These are phyloP conservation scores for Plasmodium gaboni DNA, from an alignment of 169 alveolate genomes.

Conservation along the genomic window DNA sequence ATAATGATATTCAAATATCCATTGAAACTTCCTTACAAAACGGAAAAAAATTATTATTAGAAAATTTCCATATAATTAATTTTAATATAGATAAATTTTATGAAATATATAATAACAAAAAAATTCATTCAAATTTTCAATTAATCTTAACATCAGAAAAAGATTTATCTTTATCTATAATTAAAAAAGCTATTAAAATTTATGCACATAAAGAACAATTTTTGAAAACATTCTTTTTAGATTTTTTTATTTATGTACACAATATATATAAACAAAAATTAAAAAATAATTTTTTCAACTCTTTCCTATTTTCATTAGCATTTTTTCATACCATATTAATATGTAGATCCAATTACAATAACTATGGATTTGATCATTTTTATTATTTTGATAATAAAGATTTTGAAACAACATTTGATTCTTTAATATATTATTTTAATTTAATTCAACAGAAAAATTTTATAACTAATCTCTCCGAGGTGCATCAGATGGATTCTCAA, in stretches of 20 bases:
- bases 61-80: conserved; percentile 58
- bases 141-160: conserved; percentile 48
- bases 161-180: conserved; percentile 12
- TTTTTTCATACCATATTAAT: conserved; percentile 53
- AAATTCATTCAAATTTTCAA: conserved; percentile 69
- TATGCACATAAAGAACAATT: conserved; percentile 35
- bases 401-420: conserved; percentile 67
- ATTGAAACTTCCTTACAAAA: conserved; percentile 71
- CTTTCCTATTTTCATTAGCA: conserved; percentile 54
- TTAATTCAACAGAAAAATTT: conserved; percentile 22
- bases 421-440: conserved; percentile 32
- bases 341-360: conserved; percentile 40
- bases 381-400: conserved; percentile 45
- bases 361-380: conserved; percentile 58
- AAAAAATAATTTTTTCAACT: conserved; percentile 52
- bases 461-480: background rate
- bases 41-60: conserved; percentile 65
- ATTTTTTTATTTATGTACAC: conserved; percentile 26
- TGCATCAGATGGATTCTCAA: background rate
- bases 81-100: conserved; percentile 67
- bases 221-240: conserved; percentile 36
- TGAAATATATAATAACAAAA: conserved; percentile 60
- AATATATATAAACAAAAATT: conserved; percentile 44
- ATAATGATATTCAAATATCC: conserved; percentile 61
- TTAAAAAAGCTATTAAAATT: conserved; percentile 58